phyloP scores from a whole-genome alignment of 768 basidiomycete genomes.

The Kwoniella europaea region DNA sequence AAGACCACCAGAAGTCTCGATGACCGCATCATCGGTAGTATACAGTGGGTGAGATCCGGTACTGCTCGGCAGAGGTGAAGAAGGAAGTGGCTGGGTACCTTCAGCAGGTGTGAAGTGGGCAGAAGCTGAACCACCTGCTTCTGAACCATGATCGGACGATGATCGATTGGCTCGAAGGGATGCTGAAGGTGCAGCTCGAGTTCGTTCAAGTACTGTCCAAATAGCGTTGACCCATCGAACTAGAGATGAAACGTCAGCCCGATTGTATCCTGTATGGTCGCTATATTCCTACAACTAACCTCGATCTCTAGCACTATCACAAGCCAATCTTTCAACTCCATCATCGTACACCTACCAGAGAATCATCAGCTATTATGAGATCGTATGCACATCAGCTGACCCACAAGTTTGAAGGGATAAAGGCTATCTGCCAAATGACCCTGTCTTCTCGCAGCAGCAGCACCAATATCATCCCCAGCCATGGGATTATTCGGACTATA shows the following conservation, averaged over 20 bases:
- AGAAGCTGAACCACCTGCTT: constrained; percentile 41
- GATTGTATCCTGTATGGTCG: neutral
- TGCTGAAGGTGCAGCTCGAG: constrained; percentile 29
- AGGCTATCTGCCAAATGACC: constrained; percentile 67
- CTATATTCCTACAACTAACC: constrained; percentile 27
- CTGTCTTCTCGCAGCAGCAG: constrained; percentile 70
- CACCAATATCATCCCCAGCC: constrained; percentile 84
- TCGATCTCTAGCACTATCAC: constrained; percentile 84
- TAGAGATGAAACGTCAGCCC: neutral
- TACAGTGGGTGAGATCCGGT: constrained; percentile 19
- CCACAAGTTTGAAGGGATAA: constrained; percentile 80
- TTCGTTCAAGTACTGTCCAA: constrained; percentile 66
- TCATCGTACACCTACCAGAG: constrained; percentile 71
- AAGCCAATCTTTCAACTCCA: constrained; percentile 83
- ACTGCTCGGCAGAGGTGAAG: constrained; percentile 15
- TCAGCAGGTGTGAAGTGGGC: constrained; percentile 34
- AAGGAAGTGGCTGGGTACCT: constrained; percentile 16
- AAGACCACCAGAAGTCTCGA: constrained; percentile 50
- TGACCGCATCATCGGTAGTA: constrained; percentile 46
- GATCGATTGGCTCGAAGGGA: constrained; percentile 34
- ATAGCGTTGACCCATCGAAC: constrained; percentile 90
- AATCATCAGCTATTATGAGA: neutral
- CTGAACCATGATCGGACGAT: constrained; percentile 25
- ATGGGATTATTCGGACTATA: constrained; percentile 79
- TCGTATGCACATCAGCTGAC: neutral